Conservation (phyloP, 73 alveolate species). For the Effrenium voratum region DNA sequence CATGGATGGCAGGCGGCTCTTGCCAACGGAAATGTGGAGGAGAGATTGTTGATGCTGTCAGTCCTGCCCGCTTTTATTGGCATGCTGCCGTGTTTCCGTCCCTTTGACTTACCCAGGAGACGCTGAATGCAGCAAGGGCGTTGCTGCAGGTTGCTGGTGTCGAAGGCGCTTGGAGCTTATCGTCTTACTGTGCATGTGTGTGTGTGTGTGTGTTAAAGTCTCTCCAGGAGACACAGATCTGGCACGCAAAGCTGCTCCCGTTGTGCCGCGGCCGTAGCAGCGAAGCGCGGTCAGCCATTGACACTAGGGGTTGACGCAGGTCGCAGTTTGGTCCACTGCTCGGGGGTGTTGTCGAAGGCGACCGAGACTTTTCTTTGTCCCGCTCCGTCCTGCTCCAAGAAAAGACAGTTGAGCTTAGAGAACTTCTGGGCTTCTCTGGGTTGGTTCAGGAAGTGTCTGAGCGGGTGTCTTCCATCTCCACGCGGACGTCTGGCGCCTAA, state of each 20-base stretch:
- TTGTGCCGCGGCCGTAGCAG: neutral
- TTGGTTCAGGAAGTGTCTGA: no score
- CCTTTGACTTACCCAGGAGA: neutral
- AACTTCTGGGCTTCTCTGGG: no score
- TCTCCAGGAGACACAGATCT: neutral
- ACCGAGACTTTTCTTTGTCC: slow-evolving; percentile 30
- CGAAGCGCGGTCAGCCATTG: neutral
- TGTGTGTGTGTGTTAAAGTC: no score
- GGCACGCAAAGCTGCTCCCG: slow-evolving; percentile 31
- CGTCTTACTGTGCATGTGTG: no score
- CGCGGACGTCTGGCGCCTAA: no score
- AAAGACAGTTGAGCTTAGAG: neutral
- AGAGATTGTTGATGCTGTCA: neutral
- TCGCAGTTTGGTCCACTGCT: slow-evolving; percentile 84
- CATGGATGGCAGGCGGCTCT: slow-evolving; percentile 5
- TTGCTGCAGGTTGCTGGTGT: slow-evolving; percentile 7
- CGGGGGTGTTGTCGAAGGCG: slow-evolving; percentile 73
- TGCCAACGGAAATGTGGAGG: slow-evolving; percentile 41
- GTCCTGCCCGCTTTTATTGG: neutral
- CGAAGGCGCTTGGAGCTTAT: no score
- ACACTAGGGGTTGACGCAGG: no score
- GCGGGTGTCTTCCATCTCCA: no score
- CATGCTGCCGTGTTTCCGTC: neutral
- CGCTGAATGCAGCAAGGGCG: slow-evolving; percentile 6
- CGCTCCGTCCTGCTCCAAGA: neutral